These are phyloP conservation scores for Keqinozyma sinolaborantium DNA, from an alignment of 1,139 yeast species.

Conservation along the genomic window DNA sequence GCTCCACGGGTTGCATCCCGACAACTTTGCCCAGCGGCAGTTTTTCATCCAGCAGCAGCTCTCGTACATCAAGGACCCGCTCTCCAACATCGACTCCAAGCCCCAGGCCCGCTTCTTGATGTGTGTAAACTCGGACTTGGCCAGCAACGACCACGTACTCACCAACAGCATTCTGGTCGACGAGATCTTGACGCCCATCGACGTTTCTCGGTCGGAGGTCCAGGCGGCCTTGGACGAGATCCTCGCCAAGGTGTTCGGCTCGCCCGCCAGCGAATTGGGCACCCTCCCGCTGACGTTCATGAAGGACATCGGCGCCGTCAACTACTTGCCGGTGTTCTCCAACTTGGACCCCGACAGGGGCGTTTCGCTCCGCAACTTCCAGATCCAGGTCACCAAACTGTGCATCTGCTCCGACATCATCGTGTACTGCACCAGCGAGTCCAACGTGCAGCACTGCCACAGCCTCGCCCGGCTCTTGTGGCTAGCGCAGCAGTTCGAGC, in stretches of 20 bases:
- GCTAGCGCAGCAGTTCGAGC: constrained; percentile 48
- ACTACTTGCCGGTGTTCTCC: constrained; percentile 50
- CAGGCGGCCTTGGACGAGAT: constrained; percentile 16
- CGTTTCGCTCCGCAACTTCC: constrained; percentile 70
- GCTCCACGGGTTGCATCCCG: constrained; percentile 71
- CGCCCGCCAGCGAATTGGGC: constrained; percentile 3
- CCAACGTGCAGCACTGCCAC: constrained; percentile 16
- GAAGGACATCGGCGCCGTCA: constrained; percentile 41
- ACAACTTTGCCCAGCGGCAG: constrained; percentile 48
- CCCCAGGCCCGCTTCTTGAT: constrained; percentile 38
- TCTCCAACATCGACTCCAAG: constrained; percentile 5
- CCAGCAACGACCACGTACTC: constrained; percentile 22
- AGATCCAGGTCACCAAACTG: constrained; percentile 70
- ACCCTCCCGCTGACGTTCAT: constrained; percentile 19
- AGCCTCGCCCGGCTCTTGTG: constrained; percentile 49
- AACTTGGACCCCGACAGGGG: constrained; percentile 65
- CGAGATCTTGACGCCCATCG: constrained; percentile 56
- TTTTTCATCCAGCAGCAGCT: constrained; percentile 33
- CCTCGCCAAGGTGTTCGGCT: constrained; percentile 17
- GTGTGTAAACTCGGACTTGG: constrained; percentile 36
- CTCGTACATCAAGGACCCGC: background rate
- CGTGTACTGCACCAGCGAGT: constrained; percentile 49
- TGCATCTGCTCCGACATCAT: constrained; percentile 68
- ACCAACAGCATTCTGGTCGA: constrained; percentile 60
- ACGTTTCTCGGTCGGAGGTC: constrained; percentile 33